Evolutionary conservation across 2,329 filamentous ascomycete genomes (phyloP), one percentile per base, ranked within the genome.

Genomic region (Ascosphaera acerosa): DNA sequence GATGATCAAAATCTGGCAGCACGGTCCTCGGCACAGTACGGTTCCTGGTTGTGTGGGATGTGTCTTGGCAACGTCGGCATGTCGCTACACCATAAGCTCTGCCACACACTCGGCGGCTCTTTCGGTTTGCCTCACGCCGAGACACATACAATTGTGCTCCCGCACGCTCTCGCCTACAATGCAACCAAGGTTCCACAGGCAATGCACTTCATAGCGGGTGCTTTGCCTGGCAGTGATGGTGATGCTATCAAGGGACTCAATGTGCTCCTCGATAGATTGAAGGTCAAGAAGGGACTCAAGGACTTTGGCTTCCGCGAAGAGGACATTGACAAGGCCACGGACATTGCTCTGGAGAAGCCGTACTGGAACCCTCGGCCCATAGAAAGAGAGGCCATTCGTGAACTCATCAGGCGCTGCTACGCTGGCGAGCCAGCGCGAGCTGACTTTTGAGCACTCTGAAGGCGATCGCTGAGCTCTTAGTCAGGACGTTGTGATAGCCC

Each of bases 1-100:
- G 48, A 63, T 31, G 54, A 59, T 0, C 41, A 49, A 2, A 57
- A 53, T 4, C 36, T 43, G 20, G 45, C 52, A 3, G 64, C 65
- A 2, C 58, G 66, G 2, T 57, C 55, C 3, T 46, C 46, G 2
- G 66, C 66, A 10, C 56, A 65, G 1, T 70, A 71, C 41, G 69
- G 67, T 15, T 67, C 69, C 22, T 73, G 66, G 65, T 59, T 73
- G 1, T 72, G 66, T 39, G 66, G 66, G 18, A 59, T 55, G 15
- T 69, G 64, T 39, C 54, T 72, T 1, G 67, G 66, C 4, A 61
- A 52, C 35, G 62, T 66, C 2, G 59, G 59, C 32, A 72, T 73
- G 64, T 59, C 64, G 2, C 56, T 74, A 10, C 70, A 74, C 42
- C 69, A 74, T 47, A 75, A 74, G 44, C 57, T 75, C 2, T 72